phyloP scores from a whole-genome alignment of 2,329 filamentous ascomycete genomes.

The Pseudogymnoascus sp. region DNA sequence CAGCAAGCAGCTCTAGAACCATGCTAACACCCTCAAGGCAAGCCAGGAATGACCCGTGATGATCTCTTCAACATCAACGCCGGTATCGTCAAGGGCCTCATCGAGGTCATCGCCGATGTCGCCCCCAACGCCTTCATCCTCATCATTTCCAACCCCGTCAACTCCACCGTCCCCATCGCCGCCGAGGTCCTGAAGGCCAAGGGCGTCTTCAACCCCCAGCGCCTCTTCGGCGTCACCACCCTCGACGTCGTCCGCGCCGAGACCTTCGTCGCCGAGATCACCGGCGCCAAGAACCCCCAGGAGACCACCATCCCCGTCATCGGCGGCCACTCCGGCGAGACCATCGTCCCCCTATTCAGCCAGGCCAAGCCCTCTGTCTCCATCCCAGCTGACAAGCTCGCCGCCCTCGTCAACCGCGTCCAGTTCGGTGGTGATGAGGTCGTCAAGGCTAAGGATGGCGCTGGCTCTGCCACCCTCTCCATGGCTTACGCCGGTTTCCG shows the following conservation, averaged over 20 bases:
- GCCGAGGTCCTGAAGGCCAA: conserved; percentile 94
- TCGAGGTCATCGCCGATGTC: conserved; percentile 79
- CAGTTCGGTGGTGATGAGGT: conserved; percentile 98
- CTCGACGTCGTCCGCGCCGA: conserved; percentile 97
- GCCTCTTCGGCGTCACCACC: conserved; percentile 96
- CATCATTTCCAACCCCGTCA: conserved; percentile 98
- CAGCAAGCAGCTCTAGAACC: conserved; percentile 10
- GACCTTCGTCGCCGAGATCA: conserved; percentile 86
- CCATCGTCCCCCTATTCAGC: conserved; percentile 96
- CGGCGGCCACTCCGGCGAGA: conserved; percentile 95
- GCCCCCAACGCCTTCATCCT: conserved; percentile 91
- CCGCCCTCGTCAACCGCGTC: conserved; percentile 84
- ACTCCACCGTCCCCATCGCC: conserved; percentile 96
- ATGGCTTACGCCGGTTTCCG: conserved; percentile 96
- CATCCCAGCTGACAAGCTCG: conserved; percentile 85
- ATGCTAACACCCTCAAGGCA: conserved; percentile 53
- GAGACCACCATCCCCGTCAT: conserved; percentile 85
- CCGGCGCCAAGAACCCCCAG: conserved; percentile 73
- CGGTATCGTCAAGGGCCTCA: conserved; percentile 89
- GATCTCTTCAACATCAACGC: conserved; percentile 99
- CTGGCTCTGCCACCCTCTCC: conserved; percentile 82
- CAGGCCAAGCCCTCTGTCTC: conserved; percentile 71
- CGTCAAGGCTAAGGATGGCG: conserved; percentile 88
- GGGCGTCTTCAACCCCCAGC: conserved; percentile 88
- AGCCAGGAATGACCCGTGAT: conserved; percentile 98